Conservation (phyloP, 169 alveolate genomes). For the Plasmodium reichenowi region DNA sequence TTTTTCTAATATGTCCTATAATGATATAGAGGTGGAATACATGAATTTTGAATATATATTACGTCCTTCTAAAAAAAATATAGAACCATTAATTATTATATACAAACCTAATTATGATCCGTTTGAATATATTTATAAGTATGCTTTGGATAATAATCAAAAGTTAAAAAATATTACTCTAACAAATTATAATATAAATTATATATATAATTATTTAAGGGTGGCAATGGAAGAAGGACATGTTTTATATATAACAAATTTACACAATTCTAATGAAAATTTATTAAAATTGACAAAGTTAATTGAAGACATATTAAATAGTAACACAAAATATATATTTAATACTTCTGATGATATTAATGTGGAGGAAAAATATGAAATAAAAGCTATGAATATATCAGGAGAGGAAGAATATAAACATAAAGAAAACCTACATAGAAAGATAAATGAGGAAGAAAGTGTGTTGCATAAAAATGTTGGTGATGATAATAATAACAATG, state of each 20-base stretch:
- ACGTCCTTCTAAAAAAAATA: slow-evolving; percentile 32
- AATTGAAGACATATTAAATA: slow-evolving; percentile 32
- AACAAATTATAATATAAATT: slow-evolving; percentile 60
- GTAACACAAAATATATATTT: not conserved
- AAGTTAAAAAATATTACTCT: slow-evolving; percentile 54
- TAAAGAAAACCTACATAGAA: not conserved
- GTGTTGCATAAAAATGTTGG: not conserved
- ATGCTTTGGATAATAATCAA: slow-evolving; percentile 54
- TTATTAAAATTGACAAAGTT: slow-evolving; percentile 44
- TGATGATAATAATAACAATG: not conserved
- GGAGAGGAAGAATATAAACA: not conserved
- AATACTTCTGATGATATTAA: slow-evolving; percentile 28
- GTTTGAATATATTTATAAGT: slow-evolving; percentile 59
- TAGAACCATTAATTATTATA: slow-evolving; percentile 60
- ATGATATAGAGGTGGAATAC: slow-evolving; percentile 61
- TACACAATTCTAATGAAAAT: slow-evolving; percentile 39
- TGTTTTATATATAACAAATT: slow-evolving; percentile 61
- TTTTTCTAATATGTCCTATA: slow-evolving; percentile 44
- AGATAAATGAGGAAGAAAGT: not conserved
- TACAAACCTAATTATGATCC: slow-evolving; percentile 67
- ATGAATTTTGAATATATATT: slow-evolving; percentile 66
- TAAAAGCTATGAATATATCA: not conserved
- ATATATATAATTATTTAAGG: slow-evolving; percentile 40
- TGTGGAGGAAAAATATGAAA: not conserved
- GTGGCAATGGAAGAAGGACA: slow-evolving; percentile 75